These are phyloP conservation scores for Amphicarpaea edgeworthii DNA, from an alignment of 306 rosid species.

Conservation along the genomic window DNA sequence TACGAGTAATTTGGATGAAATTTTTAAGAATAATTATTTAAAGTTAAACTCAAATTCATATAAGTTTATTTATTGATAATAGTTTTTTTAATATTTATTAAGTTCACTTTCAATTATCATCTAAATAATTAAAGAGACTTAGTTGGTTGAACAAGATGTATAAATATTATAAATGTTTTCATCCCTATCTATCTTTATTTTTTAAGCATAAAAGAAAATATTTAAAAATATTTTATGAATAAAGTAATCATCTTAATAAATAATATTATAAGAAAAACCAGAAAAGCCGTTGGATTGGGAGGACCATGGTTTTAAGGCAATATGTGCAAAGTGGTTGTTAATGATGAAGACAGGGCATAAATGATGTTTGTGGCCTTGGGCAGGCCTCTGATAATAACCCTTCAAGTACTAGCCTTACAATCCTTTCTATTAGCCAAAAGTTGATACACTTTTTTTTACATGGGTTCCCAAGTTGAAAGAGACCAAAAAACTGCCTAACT, in stretches of 20 bases:
- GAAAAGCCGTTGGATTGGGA: slow-evolving; percentile 14
- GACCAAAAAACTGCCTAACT: slow-evolving; percentile 9
- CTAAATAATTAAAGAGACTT: no score
- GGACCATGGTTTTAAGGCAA: slow-evolving; percentile 1
- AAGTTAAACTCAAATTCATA: not conserved
- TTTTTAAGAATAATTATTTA: not conserved
- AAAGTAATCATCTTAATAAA: not conserved
- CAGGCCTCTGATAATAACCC: not conserved
- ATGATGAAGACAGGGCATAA: slow-evolving; percentile 28
- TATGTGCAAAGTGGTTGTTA: slow-evolving; percentile 11
- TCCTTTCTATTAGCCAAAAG: slow-evolving; percentile 1
- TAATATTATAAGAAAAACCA: slow-evolving; percentile 7
- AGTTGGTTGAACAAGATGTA: no score
- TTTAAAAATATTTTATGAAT: not conserved
- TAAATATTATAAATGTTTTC: no score
- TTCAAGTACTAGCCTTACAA: not conserved
- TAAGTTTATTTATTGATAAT: not conserved
- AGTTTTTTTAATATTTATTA: not conserved
- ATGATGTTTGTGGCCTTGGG: slow-evolving; percentile 2
- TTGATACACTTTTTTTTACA: slow-evolving; percentile 15
- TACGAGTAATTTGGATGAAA: not conserved
- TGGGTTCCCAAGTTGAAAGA: not conserved
- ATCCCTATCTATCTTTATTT: no score
- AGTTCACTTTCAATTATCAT: not conserved
- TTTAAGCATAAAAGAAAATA: no score